Percentiles rank a stretch among this genome's conserved stretches.
These are phyloP conservation scores for Epipyxis sp. DNA, from an alignment of 108 stramenopile species.

Conservation along the genomic window DNA sequence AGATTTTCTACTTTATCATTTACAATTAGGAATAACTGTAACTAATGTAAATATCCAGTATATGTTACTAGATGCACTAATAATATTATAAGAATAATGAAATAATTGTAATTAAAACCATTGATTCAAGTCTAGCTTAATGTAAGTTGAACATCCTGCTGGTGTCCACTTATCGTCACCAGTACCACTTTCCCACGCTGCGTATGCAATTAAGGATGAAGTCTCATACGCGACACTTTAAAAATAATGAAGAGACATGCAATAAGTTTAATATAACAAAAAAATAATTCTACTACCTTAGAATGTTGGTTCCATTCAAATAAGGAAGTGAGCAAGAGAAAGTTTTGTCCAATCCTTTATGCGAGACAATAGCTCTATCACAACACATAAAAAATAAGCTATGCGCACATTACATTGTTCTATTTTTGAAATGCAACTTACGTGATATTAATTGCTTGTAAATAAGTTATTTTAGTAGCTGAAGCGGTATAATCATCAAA, in stretches of 20 bases:
- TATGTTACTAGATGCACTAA: no score
- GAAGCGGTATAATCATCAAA: background rate
- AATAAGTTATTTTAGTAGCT: background rate
- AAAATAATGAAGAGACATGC: no score
- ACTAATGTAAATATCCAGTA: no score
- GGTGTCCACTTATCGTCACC: slow-evolving; percentile 1
- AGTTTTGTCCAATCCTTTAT: slow-evolving; percentile 20
- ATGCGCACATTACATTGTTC: no score
- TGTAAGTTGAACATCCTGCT: slow-evolving; percentile 33
- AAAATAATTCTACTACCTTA: no score
- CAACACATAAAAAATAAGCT: no score
- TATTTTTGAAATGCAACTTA: no score
- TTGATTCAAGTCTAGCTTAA: slow-evolving; percentile 25
- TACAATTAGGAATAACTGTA: no score
- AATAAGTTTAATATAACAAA: no score
- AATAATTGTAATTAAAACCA: slow-evolving; percentile 19
- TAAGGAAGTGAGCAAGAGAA: background rate
- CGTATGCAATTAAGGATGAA: background rate
- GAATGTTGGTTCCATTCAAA: slow-evolving; percentile 30
- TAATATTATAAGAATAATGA: no score
- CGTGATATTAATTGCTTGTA: slow-evolving; percentile 11
- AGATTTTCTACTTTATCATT: no score
- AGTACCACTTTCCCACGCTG: slow-evolving; percentile 29
- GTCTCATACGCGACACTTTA: slow-evolving; percentile 35
- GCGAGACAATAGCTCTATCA: slow-evolving; percentile 16